These are phyloP conservation scores for Pythium plurisporium DNA, from an alignment of 352 stramenopile species.

Conservation along the genomic window DNA sequence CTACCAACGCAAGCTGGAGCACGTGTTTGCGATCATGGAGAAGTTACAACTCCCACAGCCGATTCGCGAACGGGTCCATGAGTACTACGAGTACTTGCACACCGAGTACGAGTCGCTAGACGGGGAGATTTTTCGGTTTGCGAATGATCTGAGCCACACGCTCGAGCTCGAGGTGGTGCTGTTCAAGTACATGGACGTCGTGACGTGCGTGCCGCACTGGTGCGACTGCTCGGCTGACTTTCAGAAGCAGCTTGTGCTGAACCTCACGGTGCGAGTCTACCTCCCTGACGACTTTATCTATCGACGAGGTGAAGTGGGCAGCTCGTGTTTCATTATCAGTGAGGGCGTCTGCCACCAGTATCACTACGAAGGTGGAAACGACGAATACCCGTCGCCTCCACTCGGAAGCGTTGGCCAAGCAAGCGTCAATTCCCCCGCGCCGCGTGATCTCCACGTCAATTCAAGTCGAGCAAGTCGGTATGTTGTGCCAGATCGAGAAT, in stretches of 20 bases:
- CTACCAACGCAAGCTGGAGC: neutral
- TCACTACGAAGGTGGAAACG: neutral
- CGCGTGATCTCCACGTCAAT: too few relatives aligned
- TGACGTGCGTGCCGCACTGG: conserved; percentile 28
- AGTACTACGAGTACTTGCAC: conserved; percentile 41
- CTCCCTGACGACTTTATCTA: conserved; percentile 39
- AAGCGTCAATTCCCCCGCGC: neutral
- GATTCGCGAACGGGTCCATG: conserved; percentile 26
- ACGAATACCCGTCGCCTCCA: neutral
- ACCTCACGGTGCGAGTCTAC: conserved; percentile 23
- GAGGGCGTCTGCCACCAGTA: conserved; percentile 27
- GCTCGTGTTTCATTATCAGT: conserved; percentile 21
- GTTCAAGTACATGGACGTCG: conserved; percentile 32
- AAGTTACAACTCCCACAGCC: conserved; percentile 22
- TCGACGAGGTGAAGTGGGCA: conserved; percentile 27
- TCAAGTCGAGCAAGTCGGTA: too few relatives aligned
- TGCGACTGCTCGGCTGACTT: conserved; percentile 28
- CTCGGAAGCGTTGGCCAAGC: too few relatives aligned
- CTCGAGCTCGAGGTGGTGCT: conserved; percentile 31
- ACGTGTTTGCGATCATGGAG: conserved; percentile 27
- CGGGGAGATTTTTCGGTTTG: conserved; percentile 11
- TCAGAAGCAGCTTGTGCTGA: conserved; percentile 29
- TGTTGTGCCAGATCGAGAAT: neutral
- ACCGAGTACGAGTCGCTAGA: conserved; percentile 18
- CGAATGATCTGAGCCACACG: conserved; percentile 24